Conservation (phyloP, 2,329 filamentous ascomycete species). For the Claviceps pazoutovae region DNA sequence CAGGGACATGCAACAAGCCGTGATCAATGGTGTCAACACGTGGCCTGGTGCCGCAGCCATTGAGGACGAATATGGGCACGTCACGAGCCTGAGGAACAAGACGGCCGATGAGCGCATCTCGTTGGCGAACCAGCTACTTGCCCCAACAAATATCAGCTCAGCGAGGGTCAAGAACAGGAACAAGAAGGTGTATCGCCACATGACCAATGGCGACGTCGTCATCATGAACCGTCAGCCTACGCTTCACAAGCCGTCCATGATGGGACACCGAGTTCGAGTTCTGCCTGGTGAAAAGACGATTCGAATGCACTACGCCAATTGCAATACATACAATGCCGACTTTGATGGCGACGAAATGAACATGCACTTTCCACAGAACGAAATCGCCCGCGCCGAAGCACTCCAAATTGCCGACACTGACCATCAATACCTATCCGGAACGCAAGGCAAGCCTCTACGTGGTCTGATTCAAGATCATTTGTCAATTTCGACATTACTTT, state of each 20-base stretch:
- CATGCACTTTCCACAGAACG: constrained; percentile 98
- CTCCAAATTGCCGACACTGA: constrained; percentile 90
- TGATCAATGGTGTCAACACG: constrained; percentile 84
- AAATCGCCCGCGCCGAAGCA: constrained; percentile 83
- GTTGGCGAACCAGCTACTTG: constrained; percentile 82
- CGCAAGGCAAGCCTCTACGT: constrained; percentile 81
- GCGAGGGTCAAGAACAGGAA: constrained; percentile 82
- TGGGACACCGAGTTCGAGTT: constrained; percentile 90
- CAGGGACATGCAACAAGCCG: constrained; percentile 85
- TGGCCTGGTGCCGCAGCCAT: constrained; percentile 93
- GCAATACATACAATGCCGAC: constrained; percentile 98
- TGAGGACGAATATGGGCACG: constrained; percentile 88
- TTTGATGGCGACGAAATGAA: constrained; percentile 99
- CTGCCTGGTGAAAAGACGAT: constrained; percentile 92
- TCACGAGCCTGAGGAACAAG: constrained; percentile 78
- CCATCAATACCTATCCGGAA: constrained; percentile 90
- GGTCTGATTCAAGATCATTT: constrained; percentile 98
- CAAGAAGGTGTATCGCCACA: constrained; percentile 92
- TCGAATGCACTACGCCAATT: constrained; percentile 99
- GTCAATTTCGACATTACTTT: constrained; percentile 83
- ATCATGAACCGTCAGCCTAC: constrained; percentile 98
- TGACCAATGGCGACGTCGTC: constrained; percentile 93
- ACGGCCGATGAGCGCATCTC: constrained; percentile 77
- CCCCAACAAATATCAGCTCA: constrained; percentile 57
- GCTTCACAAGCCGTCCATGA: constrained; percentile 96